Percentiles rank a stretch among this genome's conserved stretches.
phyloP scores from a whole-genome alignment of 805 yeast species.

The Yarrowia phangngaensis region DNA sequence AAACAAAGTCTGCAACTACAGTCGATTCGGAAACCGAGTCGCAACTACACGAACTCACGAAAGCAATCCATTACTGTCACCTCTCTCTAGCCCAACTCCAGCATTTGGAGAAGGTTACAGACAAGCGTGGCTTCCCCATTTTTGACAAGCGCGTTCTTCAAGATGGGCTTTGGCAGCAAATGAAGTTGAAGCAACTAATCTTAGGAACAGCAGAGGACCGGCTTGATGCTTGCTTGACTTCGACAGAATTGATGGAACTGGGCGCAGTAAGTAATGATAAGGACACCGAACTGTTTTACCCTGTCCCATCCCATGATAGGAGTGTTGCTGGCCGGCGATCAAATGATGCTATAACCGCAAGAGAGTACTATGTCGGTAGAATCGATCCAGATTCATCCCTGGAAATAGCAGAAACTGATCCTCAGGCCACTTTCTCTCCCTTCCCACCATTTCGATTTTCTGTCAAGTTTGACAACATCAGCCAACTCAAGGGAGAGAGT shows the following conservation, averaged over 20 bases:
- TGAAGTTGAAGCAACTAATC: conserved; percentile 38
- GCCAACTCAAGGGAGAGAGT: conserved; percentile 45
- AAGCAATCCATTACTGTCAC: conserved; percentile 48
- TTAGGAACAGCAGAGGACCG: conserved; percentile 9
- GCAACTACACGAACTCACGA: conserved; percentile 39
- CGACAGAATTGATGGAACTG: conserved; percentile 9
- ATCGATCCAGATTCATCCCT: conserved; percentile 13
- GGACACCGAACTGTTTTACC: not conserved
- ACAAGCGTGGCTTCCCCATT: conserved; percentile 41
- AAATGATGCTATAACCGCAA: conserved; percentile 2
- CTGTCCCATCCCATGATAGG: conserved; percentile 16
- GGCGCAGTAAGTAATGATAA: not conserved
- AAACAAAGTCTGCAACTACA: not conserved
- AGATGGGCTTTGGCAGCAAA: conserved; percentile 51
- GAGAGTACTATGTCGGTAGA: conserved; percentile 4
- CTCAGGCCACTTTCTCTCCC: conserved; percentile 35
- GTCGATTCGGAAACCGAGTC: conserved; percentile 5
- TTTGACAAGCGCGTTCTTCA: conserved; percentile 44
- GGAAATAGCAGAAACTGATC: conserved; percentile 8
- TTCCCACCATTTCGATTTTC: conserved; percentile 56
- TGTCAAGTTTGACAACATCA: conserved; percentile 49
- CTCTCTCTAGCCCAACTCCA: conserved; percentile 49
- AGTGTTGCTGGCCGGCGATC: conserved; percentile 24
- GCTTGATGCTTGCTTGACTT: conserved; percentile 2
- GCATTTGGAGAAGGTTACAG: conserved; percentile 43